phyloP scores from a whole-genome alignment of 2,329 filamentous ascomycete genomes.

The Lizonia empirigonia region DNA sequence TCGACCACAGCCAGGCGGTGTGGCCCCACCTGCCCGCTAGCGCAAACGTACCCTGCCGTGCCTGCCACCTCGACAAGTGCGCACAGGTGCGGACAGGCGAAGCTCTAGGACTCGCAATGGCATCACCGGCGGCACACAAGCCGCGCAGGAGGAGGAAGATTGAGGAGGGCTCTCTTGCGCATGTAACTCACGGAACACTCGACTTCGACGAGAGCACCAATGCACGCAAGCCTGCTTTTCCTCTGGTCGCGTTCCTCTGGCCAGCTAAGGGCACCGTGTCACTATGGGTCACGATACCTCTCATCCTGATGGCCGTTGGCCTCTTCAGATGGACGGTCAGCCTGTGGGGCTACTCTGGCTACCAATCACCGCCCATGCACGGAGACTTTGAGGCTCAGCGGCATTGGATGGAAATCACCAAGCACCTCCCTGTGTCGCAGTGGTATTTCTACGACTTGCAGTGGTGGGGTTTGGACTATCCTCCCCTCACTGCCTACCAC shows the following conservation, averaged over 20 bases:
- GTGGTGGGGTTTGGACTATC: conserved; percentile 99
- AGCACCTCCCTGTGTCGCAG: conserved; percentile 83
- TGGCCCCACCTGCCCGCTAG: conserved; percentile 4
- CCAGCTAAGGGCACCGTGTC: conserved; percentile 81
- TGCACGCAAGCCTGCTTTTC: conserved; percentile 72
- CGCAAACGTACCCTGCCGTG: background rate
- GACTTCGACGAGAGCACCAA: conserved; percentile 53
- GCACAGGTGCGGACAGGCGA: background rate
- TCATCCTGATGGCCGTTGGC: conserved; percentile 87
- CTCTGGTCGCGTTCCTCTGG: conserved; percentile 93
- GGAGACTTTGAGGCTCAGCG: conserved; percentile 97
- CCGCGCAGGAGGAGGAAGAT: conserved; percentile 53
- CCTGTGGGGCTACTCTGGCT: conserved; percentile 94
- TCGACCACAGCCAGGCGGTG: conserved; percentile 2
- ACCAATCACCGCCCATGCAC: conserved; percentile 82
- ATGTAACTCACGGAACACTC: conserved; percentile 52
- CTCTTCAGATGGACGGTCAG: conserved; percentile 92
- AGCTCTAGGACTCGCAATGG: conserved; percentile 31
- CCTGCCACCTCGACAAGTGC: conserved; percentile 2
- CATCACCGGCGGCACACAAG: conserved; percentile 45
- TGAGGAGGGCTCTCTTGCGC: conserved; percentile 47
- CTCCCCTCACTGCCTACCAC: conserved; percentile 95
- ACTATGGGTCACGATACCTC: conserved; percentile 88
- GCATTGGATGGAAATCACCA: conserved; percentile 98
- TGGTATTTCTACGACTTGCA: conserved; percentile 98